A percentile compares a stretch with the other conserved stretches of the same genome.
Conservation (phyloP, 1,139 yeast species). For the Geotrichum fermentans region DNA sequence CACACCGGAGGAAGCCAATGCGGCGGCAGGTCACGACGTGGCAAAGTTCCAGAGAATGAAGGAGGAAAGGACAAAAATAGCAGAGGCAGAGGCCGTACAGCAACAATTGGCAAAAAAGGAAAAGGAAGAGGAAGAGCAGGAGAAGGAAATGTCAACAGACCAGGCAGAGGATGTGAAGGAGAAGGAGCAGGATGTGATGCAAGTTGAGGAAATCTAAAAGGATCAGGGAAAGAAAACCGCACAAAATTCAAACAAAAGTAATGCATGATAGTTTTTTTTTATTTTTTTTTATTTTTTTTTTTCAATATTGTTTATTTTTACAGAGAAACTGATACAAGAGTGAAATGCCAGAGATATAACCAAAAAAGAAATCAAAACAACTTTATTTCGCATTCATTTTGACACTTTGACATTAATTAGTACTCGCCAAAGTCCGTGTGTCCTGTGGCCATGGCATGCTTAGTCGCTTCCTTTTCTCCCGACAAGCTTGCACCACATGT, state of each 20-base stretch:
- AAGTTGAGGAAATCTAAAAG: constrained; percentile 10
- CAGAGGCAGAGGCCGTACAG: constrained; percentile 15
- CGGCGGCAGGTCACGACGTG: constrained; percentile 79
- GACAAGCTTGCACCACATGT: constrained; percentile 50
- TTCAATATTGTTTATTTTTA: background rate
- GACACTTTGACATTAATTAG: too few species aligned
- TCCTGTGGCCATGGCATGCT: constrained; percentile 61
- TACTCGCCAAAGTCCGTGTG: constrained; percentile 66
- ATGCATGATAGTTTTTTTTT: background rate
- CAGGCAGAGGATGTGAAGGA: constrained; percentile 12
- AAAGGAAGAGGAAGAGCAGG: constrained; percentile 13
- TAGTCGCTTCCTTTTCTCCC: constrained; percentile 65
- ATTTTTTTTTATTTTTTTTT: background rate
- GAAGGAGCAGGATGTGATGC: constrained; percentile 10
- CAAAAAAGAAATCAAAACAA: background rate
- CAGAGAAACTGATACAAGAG: too few species aligned
- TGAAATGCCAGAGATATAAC: too few species aligned
- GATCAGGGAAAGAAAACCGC: background rate
- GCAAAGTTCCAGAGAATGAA: constrained; percentile 51
- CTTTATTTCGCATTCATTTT: too few species aligned
- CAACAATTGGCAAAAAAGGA: constrained; percentile 16
- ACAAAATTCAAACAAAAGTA: constrained; percentile 22
- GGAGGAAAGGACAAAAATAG: constrained; percentile 23
- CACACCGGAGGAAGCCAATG: constrained; percentile 81
- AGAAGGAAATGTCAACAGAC: too few species aligned